Evolutionary conservation across 345 rosid species (phyloP), one percentile per base, ranked within the genome.

Genomic region (Alliaria petiolata): DNA sequence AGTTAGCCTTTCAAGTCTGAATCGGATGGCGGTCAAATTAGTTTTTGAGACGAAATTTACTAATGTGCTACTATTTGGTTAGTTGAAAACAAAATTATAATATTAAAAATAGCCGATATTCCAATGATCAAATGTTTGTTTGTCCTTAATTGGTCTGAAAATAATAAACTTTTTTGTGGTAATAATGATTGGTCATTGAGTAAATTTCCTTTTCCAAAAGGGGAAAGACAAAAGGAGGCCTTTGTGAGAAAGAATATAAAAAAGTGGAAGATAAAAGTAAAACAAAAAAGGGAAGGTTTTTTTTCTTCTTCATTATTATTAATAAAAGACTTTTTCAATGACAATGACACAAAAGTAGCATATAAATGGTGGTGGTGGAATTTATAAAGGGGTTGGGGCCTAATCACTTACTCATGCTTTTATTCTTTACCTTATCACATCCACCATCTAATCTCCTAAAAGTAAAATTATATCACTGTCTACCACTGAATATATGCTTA

Each of bases 141-240:
- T 68, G 79, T 68, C 65, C 28, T 33, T 68, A 67, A 53, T 28
- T 51, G 79, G 79, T 53, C 57, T 53, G 64, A 61, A 67, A 68
- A 60, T 40, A 67, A 60, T 68, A 53, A 58, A 74, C 60, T 68
- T 53, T 52, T 59, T 13, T 52, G 17, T 67, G 57, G 51, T 75
- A 68, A 75, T 75, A 67, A 75, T 75, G 69, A 68, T 67, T 75
- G 74, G 67, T 68, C 72, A 62, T 75, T 68, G 74, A 75, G 74
- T 61, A 68, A 75, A 53, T 43, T 13, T 67, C 35, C 63, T 75
- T 75, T 67, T 74, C 67, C 78, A 43, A 75, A 75, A 75, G 74
- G 58, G 69, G 44, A 68, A 75, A 68, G 74, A 75, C 69, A 67
- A 68, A 68, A 68, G 52, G 58, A 34, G 70, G 17, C 79, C 19